These are phyloP conservation scores for Selenicereus undatus DNA, from an alignment of 148 eudicot species.

Conservation along the genomic window DNA sequence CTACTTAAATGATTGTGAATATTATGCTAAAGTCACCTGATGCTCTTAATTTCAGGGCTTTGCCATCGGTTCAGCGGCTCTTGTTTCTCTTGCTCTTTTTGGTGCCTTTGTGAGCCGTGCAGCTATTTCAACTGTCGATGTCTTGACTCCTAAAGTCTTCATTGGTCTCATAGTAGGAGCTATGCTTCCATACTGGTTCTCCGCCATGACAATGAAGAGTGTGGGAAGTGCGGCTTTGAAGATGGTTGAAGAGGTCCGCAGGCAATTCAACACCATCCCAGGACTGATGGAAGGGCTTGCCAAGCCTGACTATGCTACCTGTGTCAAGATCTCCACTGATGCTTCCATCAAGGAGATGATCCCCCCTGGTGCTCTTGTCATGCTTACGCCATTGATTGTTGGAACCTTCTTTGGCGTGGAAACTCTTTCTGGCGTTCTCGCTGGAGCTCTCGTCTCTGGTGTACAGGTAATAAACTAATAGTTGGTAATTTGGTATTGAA, in stretches of 20 bases:
- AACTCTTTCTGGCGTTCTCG: constrained; percentile 88
- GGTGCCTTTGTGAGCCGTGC: constrained; percentile 95
- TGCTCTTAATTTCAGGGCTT: constrained; percentile 50
- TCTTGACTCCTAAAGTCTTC: constrained; percentile 79
- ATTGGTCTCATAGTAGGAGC: constrained; percentile 91
- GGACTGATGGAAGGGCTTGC: constrained; percentile 91
- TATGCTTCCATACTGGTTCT: constrained; percentile 99
- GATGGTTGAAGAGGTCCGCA: constrained; percentile 97
- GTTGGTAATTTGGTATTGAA: too few relatives aligned
- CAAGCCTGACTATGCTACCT: constrained; percentile 91
- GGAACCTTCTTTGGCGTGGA: constrained; percentile 86
- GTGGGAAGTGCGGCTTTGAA: constrained; percentile 91
- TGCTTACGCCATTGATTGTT: constrained; percentile 86
- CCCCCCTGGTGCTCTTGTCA: constrained; percentile 89
- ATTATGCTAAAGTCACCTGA: background rate
- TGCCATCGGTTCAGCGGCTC: constrained; percentile 94
- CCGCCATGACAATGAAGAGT: constrained; percentile 99
- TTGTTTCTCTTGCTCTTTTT: constrained; percentile 83
- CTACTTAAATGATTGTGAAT: too few relatives aligned
- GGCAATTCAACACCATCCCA: constrained; percentile 91
- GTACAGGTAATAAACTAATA: constrained; percentile 54
- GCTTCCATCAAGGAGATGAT: constrained; percentile 96
- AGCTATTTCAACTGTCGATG: constrained; percentile 64
- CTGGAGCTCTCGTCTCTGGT: constrained; percentile 87
- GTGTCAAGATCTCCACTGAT: constrained; percentile 96